phyloP scores from a whole-genome alignment of 108 stramenopile species.

The Nitzschia sp. region DNA sequence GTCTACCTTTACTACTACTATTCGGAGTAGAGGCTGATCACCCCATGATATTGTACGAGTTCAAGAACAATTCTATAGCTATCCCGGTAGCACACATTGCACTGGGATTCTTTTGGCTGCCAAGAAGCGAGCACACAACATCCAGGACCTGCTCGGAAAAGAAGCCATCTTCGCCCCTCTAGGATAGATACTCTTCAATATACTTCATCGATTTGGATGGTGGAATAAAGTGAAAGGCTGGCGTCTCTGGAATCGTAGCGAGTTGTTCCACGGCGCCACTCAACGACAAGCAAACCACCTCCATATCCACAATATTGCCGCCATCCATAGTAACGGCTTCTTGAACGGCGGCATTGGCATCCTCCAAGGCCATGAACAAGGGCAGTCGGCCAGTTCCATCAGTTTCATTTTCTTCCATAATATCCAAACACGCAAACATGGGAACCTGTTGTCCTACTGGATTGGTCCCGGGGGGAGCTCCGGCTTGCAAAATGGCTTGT shows the following conservation, averaged over 20 bases:
- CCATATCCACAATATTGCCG: constrained; percentile 53
- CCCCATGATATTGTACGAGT: too few relatives aligned
- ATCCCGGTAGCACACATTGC: too few relatives aligned
- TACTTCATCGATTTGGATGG: constrained; percentile 48
- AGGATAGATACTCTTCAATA: constrained; percentile 46
- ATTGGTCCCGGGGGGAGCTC: constrained; percentile 60
- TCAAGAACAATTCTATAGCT: too few relatives aligned
- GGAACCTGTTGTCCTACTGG: constrained; percentile 73
- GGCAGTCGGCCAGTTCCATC: constrained; percentile 58
- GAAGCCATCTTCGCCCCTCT: too few relatives aligned
- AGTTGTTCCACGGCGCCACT: constrained; percentile 48
- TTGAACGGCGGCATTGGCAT: too few relatives aligned
- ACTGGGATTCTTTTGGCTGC: too few relatives aligned
- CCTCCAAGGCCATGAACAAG: constrained; percentile 61
- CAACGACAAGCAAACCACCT: constrained; percentile 56
- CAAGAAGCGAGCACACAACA: too few relatives aligned
- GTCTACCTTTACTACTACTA: too few relatives aligned
- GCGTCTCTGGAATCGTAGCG: constrained; percentile 40
- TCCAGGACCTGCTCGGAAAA: too few relatives aligned
- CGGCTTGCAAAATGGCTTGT: constrained; percentile 53
- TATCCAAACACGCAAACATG: constrained; percentile 72
- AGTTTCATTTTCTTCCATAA: constrained; percentile 46
- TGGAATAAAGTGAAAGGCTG: constrained; percentile 62
- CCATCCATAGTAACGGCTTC: constrained; percentile 57
- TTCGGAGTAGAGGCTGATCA: too few relatives aligned